Evolutionary conservation across 352 stramenopile genomes (phyloP), one percentile per base, ranked within the genome.

Genomic region (Globisporangium sylvaticum): DNA sequence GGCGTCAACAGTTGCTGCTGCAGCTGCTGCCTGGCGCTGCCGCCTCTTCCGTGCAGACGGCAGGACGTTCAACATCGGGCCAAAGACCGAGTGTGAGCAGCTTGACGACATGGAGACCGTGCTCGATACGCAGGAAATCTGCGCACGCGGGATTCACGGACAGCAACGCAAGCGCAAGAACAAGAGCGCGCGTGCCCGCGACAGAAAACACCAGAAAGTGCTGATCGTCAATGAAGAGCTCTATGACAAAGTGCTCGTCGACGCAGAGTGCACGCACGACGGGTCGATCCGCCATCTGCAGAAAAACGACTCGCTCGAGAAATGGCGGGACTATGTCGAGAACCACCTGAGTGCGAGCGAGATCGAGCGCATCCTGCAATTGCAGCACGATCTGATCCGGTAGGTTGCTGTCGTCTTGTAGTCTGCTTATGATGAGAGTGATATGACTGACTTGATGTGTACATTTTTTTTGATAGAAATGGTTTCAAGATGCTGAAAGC

Each of bases 211-310:
- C 10, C 73, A 70, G 20, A 83, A 79, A 55, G 44, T 79, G 31
- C n/a, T 74, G 42, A 22, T 69, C 18, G 32, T 68, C 37, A 60
- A 79, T 24, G n/a, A 29, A 9, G 48, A 66, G 44, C 67, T 88
- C 44, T 98, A 97, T 76, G 94, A 99, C 72, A 90, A 94, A 64
- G 93, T 99, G 12, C 79, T 99, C 32, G 93, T 99, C 4, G 96
- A 99, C 81, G 96, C 94, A 31, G 94, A 98, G 75, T 99, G 96
- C 71, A 98, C 90, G 22, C 96, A 97, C 60, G 96, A 99, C 77
- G 94, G 96, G 31, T 98, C 94, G 1, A 83, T 98, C 31, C 86
- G 88, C 52, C 96, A 98, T 73, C 69, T 94, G 52, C 75, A 89
- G 64, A 89, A 85, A 57, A 69, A 95, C 42, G 57, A 81, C 52